Evolutionary conservation across 2,329 filamentous ascomycete species (phyloP).

Genomic region (Verticillium nonalfalfae): DNA sequence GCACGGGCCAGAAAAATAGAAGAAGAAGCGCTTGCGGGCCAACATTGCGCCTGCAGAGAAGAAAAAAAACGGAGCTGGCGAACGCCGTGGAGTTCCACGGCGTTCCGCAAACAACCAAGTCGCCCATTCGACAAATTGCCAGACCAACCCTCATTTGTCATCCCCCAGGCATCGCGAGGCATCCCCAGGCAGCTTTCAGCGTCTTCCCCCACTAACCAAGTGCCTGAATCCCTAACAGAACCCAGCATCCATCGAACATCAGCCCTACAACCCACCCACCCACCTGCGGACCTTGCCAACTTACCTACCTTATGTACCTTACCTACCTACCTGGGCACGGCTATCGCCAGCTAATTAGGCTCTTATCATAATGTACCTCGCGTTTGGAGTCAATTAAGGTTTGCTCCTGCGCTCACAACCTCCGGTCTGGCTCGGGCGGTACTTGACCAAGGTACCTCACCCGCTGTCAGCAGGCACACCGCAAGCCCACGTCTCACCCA

Average conservation of each 20-base stretch:
- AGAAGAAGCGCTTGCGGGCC: too few species aligned
- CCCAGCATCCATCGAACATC: not conserved
- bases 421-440: not conserved
- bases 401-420: not conserved
- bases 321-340: not conserved
- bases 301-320: too few species aligned
- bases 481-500: not conserved
- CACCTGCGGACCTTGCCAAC: too few species aligned
- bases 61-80: not conserved
- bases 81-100: not conserved
- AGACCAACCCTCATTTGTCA: not conserved
- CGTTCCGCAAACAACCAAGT: not conserved
- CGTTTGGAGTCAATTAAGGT: too few species aligned
- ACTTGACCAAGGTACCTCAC: not conserved
- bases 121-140: not conserved
- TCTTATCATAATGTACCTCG: too few species aligned
- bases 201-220: too few species aligned
- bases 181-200: too few species aligned
- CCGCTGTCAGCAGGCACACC: not conserved
- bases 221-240: too few species aligned
- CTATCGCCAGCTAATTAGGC: not conserved
- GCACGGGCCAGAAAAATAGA: too few species aligned
- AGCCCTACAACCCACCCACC: not conserved
- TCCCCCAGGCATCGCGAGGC: not conserved
- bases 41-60: not conserved